Base-by-base conservation (phyloP, 1,284 basidiomycete species). In the Boletellus dicymbophilus region DNA sequence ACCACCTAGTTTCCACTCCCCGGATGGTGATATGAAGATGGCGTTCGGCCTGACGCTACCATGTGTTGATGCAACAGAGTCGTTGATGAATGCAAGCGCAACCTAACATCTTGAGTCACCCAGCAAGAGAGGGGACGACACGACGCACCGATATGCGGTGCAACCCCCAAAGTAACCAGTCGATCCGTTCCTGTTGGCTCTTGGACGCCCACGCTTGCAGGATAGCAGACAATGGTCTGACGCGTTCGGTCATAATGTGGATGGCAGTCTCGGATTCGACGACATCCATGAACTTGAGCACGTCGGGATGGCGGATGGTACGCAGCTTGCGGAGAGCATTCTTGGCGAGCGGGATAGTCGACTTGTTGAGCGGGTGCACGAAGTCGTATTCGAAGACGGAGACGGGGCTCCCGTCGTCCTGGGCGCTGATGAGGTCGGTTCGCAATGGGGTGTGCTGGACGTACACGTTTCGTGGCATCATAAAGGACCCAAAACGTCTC, bases 1-100 rank as follows among this genome's bases (percentile, higher is more conserved):
- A 1, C 96, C 96, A 27, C 90, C 95, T 10, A 99, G 74, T 63
- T 90, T 90, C 96, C 95, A 99, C 73, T 99, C 97, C 20, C 96
- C 93, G 1, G 94, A 92, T 0, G 85, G 84, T 7, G 92, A 89
- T 51, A 98, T 82, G 65, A 97, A 98, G 55, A 99, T 81, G 3
- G 90, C 86, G 49, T 86, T 82, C 5, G 84, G 73, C 49, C 88
- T 78, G 49, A 98, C 72, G 55, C 90, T 92, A 36, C 95, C 96
- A 65, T 99, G 97, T 0, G 93, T 92, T 1, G 91, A 93, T 31
- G 84, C 72, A 48, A 85, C 90, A 6, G 90, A 80, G 34, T 93
- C 87, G 61, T 99, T 98, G 49, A 99, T 69, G 70, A 99, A 99
- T 4, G 90, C 80, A 37, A 98, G 73, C 3, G 95, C 95, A 52